Conservation (phyloP, 805 yeast genomes). For the Ogataea pini region DNA sequence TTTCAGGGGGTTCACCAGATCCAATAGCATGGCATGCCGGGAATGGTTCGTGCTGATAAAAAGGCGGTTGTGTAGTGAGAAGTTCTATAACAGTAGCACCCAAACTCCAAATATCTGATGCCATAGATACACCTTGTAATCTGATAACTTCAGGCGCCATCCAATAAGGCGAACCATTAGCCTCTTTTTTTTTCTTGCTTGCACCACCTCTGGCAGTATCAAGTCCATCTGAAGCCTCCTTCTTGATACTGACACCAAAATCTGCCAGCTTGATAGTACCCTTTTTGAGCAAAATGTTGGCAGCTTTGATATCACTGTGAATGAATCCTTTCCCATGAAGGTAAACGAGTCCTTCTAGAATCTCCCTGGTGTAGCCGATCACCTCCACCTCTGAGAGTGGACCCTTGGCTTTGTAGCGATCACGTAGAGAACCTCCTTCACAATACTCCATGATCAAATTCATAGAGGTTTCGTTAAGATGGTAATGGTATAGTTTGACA, state of each 20-base stretch:
- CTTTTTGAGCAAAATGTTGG: conserved; percentile 63
- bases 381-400: conserved; percentile 58
- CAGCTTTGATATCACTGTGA: conserved; percentile 78
- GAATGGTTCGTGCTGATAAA: conserved; percentile 71
- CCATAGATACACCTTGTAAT: conserved; percentile 80
- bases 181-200: conserved; percentile 40
- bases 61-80: conserved; percentile 85
- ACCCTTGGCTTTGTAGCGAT: conserved; percentile 50
- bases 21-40: conserved; percentile 85
- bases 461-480: conserved; percentile 51
- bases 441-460: conserved; percentile 66
- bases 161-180: conserved; percentile 94
- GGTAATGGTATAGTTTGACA: conserved; percentile 68
- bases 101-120: conserved; percentile 90
- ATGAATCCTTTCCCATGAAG: conserved; percentile 73
- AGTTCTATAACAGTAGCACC: conserved; percentile 95
- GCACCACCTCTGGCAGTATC: conserved; percentile 38
- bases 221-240: conserved; percentile 75
- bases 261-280: conserved; percentile 67
- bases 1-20: conserved; percentile 66
- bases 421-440: conserved; percentile 65
- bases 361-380: conserved; percentile 51
- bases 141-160: conserved; percentile 96
- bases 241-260: conserved; percentile 70
- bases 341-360: conserved; percentile 60